Evolutionary conservation across 2,329 filamentous ascomycete genomes (phyloP).

Genomic region (Onygena corvina): DNA sequence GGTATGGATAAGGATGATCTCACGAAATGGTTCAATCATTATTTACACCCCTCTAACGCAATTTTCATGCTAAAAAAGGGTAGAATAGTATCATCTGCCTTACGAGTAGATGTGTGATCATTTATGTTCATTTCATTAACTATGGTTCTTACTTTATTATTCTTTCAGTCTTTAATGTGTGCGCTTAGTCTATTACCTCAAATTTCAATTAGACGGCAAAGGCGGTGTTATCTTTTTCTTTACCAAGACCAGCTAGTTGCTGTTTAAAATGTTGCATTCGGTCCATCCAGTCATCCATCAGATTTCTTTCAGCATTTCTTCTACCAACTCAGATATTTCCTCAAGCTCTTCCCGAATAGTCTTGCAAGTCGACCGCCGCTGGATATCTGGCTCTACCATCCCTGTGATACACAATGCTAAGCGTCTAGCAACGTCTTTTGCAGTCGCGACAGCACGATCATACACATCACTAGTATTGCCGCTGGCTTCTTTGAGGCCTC

Average conservation of each 20-base stretch:
- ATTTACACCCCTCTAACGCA: not conserved
- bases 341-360: constrained; percentile 28
- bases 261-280: not conserved
- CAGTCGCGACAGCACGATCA: not conserved
- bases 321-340: constrained; percentile 6
- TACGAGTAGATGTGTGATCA: no score
- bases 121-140: no score
- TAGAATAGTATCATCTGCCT: no score
- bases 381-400: constrained; percentile 32
- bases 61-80: not conserved
- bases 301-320: not conserved
- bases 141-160: no score
- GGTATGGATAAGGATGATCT: no score
- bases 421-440: constrained; percentile 22
- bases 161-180: no score
- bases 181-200: no score
- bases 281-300: not conserved
- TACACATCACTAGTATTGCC: not conserved
- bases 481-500: not conserved
- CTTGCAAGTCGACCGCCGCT: constrained; percentile 28
- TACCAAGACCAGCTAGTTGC: not conserved
- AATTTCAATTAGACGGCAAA: no score
- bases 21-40: not conserved
- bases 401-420: constrained; percentile 30
- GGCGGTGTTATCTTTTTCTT: no score